Conservation (phyloP, 495 filamentous ascomycete genomes). For the Copromyces sp. region DNA sequence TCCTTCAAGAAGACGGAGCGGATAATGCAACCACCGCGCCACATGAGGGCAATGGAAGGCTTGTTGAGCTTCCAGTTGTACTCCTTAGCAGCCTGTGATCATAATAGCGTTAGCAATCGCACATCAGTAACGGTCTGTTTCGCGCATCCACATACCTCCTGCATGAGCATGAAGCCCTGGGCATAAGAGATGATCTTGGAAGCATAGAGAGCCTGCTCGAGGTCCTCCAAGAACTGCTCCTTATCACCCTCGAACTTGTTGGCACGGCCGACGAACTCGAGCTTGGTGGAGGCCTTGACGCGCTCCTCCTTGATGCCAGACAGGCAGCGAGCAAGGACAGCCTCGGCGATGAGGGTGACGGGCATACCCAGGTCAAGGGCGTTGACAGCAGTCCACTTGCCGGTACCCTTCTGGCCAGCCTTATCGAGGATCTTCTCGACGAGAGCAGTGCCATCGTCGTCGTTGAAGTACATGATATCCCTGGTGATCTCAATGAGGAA, state of each 20-base stretch:
- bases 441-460: conserved; percentile 80
- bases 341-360: conserved; percentile 94
- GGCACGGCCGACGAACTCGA: conserved; percentile 59
- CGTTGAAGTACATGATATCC: conserved; percentile 93
- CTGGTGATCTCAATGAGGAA: conserved; percentile 99
- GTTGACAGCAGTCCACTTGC: conserved; percentile 99
- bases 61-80: conserved; percentile 99
- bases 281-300: conserved; percentile 65
- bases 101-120: conserved; percentile 11
- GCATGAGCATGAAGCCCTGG: conserved; percentile 99
- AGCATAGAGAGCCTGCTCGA: conserved; percentile 97
- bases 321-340: conserved; percentile 90
- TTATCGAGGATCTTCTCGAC: conserved; percentile 99
- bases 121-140: not conserved
- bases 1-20: conserved; percentile 99
- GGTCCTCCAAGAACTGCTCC: conserved; percentile 85
- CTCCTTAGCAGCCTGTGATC: conserved; percentile 70
- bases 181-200: conserved; percentile 99
- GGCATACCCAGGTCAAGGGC: conserved; percentile 98
- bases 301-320: conserved; percentile 93
- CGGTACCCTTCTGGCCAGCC: conserved; percentile 98
- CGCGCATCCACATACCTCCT: conserved; percentile 57
- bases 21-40: conserved; percentile 99
- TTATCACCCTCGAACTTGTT: conserved; percentile 80
- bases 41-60: conserved; percentile 99